Conservation (phyloP, 768 basidiomycete genomes). For the Clitopilus hobsonii region DNA sequence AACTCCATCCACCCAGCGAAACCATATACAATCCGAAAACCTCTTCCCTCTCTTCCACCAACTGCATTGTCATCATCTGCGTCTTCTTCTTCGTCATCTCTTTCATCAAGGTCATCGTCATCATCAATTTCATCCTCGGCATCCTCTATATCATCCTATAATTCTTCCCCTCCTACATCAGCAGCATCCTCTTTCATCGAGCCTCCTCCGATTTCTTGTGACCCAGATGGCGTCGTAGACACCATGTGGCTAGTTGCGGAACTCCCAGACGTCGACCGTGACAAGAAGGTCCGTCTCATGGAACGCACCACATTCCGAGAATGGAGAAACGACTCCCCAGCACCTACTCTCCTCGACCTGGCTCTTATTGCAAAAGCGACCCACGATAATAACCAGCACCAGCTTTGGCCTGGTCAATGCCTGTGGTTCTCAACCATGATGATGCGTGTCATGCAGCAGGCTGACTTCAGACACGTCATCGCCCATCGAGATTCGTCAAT, state of each 20-base stretch:
- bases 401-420: conserved; percentile 10
- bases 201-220: conserved; percentile 1
- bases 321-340: conserved; percentile 3
- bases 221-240: conserved; percentile 1
- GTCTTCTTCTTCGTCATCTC: conserved; percentile 6
- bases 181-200: not conserved
- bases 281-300: conserved; percentile 2
- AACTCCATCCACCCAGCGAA: not conserved
- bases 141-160: not conserved
- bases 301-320: conserved; percentile 7
- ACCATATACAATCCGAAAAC: not conserved
- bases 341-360: conserved; percentile 10
- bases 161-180: not conserved
- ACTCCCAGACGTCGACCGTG: conserved; percentile 5
- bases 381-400: conserved; percentile 11
- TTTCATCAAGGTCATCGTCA: conserved; percentile 1
- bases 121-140: not conserved
- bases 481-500: conserved; percentile 8
- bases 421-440: conserved; percentile 11
- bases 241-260: conserved; percentile 9
- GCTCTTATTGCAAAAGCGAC: conserved; percentile 9
- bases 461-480: conserved; percentile 8
- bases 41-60: not conserved
- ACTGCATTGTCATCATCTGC: no score
- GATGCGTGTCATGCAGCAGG: conserved; percentile 8